Evolutionary conservation across 2,329 filamentous ascomycete genomes (phyloP), one percentile per base, ranked within the genome.

Genomic region (Aspergillus texensis): DNA sequence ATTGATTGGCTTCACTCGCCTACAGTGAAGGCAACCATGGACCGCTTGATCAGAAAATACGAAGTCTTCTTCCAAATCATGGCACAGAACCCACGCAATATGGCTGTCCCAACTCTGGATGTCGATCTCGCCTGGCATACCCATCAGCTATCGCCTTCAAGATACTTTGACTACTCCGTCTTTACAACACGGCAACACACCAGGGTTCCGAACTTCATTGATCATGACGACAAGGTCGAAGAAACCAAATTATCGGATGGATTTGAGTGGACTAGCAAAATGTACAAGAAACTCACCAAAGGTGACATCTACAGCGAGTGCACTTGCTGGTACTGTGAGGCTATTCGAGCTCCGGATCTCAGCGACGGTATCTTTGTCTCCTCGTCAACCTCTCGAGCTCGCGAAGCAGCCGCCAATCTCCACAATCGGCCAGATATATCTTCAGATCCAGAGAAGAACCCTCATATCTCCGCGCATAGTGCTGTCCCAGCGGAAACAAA

Each of bases 221-320:
- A 94, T 72, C 92, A 96, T 72, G 90, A 95, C 75, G 93, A 96
- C 81, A 94, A 94, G 77, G 88, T 96, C 26, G 87, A 89, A 56
- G 89, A 93, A 70, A 80, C 79, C 16, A 84, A 82, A 56, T 83
- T 96, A 8, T 86, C 86, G 52, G 80, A 82, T 1, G 82, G 84
- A 6, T 95, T 95, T 71, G 87, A 89, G 72, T 91, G 87, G 85
- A 96, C 92, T 0, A 87, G 84, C 71, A 89, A 88, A 68, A 79
- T 76, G 1, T 96, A 94, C 74, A 86, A 91, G 68, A 85, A 86
- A 32, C 76, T 80, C 16, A 93, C 86, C 68, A 78, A 81, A 69
- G 81, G 82, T 19, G 85, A 89, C 57, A 84, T 91, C 5, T 96
- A 76, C 67, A 73, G 70, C 67, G 74, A 76, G 63, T 76, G 74